Base-by-base conservation (phyloP, 768 basidiomycete species). In the Tricholoma matsutake region DNA sequence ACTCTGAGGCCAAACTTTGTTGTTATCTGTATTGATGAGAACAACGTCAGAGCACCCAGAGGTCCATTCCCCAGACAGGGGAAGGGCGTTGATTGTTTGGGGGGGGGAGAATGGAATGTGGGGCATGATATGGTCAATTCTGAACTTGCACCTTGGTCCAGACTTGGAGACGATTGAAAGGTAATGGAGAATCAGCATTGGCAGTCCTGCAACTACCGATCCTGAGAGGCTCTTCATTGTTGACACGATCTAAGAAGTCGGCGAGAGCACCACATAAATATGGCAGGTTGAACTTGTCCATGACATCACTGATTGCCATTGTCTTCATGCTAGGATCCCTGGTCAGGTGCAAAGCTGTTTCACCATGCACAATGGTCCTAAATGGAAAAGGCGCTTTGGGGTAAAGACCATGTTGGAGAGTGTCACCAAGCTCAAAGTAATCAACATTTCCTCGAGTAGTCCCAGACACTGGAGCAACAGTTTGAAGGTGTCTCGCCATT, bases 341-440 rank as follows among this genome's bases (percentile, higher is more conserved):
- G 11, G 20, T 16, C 4, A 67, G 54, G 28, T 65, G 62, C 13
- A 67, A 56, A 8, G 60, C 62, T 2, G 41, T 64, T 3, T 35
- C 22, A 0, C 45, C 43, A 35, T 28, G 29, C 13, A 51, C 28
- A 11, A 54, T 6, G 3, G 52, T 54, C 28, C 28, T 29, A 45
- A 45, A 45, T 45, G 43, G 43, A 45, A 45, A 18, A 45, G 43
- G 43, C 8, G 43, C 43, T 22, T 45, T 22, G 43, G 43, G 43
- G 43, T 45, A 45, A 45, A 45, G 43, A 10, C 43, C 43, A 22
- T 6, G 8, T 45, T 45, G 43, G 20, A 45, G 43, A 45, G 43
- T 18, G 10, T 18, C 11, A 45, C 20, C 6, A 8, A 20, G 28
- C 47, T 49, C 39, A 58, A 54, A 54, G 52, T 54, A 54, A 54